These are phyloP conservation scores for Arthromyces matolae DNA, from an alignment of 768 basidiomycete genomes.

Conservation along the genomic window DNA sequence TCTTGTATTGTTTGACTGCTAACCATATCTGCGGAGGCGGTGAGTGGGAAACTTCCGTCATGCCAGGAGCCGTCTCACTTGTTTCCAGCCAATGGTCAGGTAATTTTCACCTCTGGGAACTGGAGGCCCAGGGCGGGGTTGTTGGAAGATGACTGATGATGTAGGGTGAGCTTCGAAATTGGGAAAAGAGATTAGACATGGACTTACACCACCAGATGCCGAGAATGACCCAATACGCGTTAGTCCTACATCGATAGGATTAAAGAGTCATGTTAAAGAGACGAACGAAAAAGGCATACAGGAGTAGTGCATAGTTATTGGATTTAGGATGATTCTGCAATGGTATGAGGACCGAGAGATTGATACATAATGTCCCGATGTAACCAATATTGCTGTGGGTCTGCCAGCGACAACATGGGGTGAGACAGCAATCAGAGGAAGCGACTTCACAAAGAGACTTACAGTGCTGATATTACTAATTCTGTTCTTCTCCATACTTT, in stretches of 20 bases:
- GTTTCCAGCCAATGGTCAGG: slow-evolving; percentile 83
- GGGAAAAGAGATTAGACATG: no score
- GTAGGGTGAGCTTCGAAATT: no score
- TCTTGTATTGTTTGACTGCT: slow-evolving; percentile 69
- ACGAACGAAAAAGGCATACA: slow-evolving; percentile 41
- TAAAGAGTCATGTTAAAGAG: slow-evolving; percentile 1
- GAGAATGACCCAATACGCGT: slow-evolving; percentile 70
- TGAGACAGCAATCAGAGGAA: no score
- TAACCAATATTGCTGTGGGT: slow-evolving; percentile 78
- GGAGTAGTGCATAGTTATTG: slow-evolving; percentile 69
- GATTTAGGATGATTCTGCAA: slow-evolving; percentile 53
- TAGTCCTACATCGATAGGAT: slow-evolving; percentile 53
- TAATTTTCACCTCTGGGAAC: slow-evolving; percentile 76
- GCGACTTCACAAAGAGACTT: slow-evolving; percentile 15
- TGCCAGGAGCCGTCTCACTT: slow-evolving; percentile 40
- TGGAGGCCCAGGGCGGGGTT: slow-evolving; percentile 77
- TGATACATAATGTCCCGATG: slow-evolving; percentile 58
- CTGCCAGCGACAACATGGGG: no score
- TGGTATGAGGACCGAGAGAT: slow-evolving; percentile 69
- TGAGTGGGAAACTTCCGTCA: no score
- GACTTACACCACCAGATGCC: slow-evolving; percentile 88
- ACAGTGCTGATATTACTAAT: slow-evolving; percentile 86
- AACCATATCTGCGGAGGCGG: slow-evolving; percentile 84
- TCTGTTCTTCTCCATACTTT: slow-evolving; percentile 78
- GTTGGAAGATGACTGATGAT: slow-evolving; percentile 80